Evolutionary conservation across 805 yeast genomes (phyloP).

Genomic region (Suhomyces faveliae): DNA sequence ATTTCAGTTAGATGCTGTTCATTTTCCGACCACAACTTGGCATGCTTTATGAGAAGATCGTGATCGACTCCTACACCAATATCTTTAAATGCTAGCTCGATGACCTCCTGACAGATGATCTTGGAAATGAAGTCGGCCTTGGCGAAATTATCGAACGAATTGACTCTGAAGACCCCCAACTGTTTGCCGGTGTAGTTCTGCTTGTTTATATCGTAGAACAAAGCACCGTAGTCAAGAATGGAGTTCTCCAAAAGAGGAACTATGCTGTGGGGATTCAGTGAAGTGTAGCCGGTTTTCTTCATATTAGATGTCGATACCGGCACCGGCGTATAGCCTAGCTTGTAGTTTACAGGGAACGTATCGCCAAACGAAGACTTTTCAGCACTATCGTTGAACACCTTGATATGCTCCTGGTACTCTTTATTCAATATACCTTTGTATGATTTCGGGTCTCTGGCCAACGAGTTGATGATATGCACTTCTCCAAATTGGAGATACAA

Average conservation of each 20-base stretch:
- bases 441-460: conserved; percentile 39
- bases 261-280: conserved; percentile 32
- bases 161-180: conserved; percentile 49
- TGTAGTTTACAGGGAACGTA: conserved; percentile 14
- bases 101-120: conserved; percentile 47
- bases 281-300: conserved; percentile 35
- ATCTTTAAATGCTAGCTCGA: conserved; percentile 47
- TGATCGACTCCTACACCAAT: conserved; percentile 33
- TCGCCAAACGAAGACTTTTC: background rate
- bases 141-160: conserved; percentile 48
- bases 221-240: conserved; percentile 46
- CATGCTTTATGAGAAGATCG: conserved; percentile 39
- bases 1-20: conserved; percentile 40
- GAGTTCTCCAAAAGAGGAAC: conserved; percentile 28
- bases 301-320: conserved; percentile 33
- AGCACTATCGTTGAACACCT: conserved; percentile 30
- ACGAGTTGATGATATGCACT: conserved; percentile 49
- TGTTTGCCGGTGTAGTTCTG: conserved; percentile 45
- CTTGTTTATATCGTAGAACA: conserved; percentile 38
- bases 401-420: conserved; percentile 35
- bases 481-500: conserved; percentile 49
- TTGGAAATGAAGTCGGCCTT: conserved; percentile 51
- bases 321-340: conserved; percentile 25
- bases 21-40: conserved; percentile 48
- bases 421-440: conserved; percentile 48